Evolutionary conservation across 2,329 filamentous ascomycete species (phyloP).

Genomic region (Blumeria graminis): DNA sequence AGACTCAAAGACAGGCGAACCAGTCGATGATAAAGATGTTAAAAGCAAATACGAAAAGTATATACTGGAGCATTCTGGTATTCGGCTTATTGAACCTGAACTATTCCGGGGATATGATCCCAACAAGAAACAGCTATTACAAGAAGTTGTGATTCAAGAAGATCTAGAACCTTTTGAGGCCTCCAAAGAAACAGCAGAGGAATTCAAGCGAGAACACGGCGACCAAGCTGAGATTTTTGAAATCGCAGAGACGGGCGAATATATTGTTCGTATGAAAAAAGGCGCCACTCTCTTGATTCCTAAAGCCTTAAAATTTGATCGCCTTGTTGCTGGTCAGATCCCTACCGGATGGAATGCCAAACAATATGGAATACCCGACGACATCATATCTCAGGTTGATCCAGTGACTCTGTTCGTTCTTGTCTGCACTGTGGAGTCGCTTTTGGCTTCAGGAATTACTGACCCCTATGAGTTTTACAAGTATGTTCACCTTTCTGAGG

Average conservation of each 20-base stretch:
- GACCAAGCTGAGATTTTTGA: slow-evolving; percentile 97
- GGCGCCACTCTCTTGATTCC: slow-evolving; percentile 86
- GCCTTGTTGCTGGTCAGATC: slow-evolving; percentile 88
- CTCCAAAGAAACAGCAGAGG: slow-evolving; percentile 88
- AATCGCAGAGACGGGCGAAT: slow-evolving; percentile 81
- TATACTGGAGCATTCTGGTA: slow-evolving; percentile 90
- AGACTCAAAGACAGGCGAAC: slow-evolving; percentile 78
- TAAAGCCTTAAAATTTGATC: slow-evolving; percentile 91
- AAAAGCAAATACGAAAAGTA: slow-evolving; percentile 94
- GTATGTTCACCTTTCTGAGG: slow-evolving; percentile 92
- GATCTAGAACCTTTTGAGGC: slow-evolving; percentile 93
- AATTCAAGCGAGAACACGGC: slow-evolving; percentile 91
- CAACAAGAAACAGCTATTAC: slow-evolving; percentile 93
- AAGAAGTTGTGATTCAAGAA: slow-evolving; percentile 93
- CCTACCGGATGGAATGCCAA: slow-evolving; percentile 95
- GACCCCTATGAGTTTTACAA: slow-evolving; percentile 99
- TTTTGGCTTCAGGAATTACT: slow-evolving; percentile 82
- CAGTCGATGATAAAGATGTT: slow-evolving; percentile 93
- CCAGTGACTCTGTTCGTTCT: slow-evolving; percentile 89
- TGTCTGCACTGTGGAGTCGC: slow-evolving; percentile 75
- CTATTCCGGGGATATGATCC: slow-evolving; percentile 93
- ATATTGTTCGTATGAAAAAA: slow-evolving; percentile 84
- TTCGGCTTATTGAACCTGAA: slow-evolving; percentile 91
- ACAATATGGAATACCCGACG: slow-evolving; percentile 85
- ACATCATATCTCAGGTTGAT: slow-evolving; percentile 94